Evolutionary conservation across 257 asterid species (phyloP).

Genomic region (Salvia splendens): DNA sequence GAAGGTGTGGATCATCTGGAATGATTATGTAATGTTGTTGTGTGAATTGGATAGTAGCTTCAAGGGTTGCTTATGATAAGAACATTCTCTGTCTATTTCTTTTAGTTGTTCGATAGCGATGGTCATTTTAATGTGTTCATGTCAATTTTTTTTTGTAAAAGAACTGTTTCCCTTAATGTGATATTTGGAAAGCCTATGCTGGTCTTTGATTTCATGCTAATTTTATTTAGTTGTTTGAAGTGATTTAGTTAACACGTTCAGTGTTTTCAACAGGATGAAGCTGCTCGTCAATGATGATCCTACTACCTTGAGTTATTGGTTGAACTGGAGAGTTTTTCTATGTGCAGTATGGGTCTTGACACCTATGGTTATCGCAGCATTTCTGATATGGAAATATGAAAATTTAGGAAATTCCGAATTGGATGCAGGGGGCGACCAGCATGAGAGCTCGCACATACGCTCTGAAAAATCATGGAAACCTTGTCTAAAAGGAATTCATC

Average conservation of each 20-base stretch:
- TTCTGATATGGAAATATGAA: slow-evolving; percentile 75
- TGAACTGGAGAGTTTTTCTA: slow-evolving; percentile 72
- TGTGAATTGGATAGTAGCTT: neutral
- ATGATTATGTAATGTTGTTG: neutral
- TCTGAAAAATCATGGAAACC: slow-evolving; percentile 77
- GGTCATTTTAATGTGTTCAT: neutral
- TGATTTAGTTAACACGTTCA: slow-evolving; percentile 23
- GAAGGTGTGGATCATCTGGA: neutral
- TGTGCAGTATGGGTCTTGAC: slow-evolving; percentile 74
- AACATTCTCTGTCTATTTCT: neutral
- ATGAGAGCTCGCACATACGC: slow-evolving; percentile 25
- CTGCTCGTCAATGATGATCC: slow-evolving; percentile 50
- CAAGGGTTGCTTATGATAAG: neutral
- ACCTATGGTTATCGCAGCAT: slow-evolving; percentile 47
- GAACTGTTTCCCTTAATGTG: neutral
- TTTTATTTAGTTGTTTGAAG: neutral
- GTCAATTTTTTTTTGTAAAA: neutral
- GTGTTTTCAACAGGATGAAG: slow-evolving; percentile 62
- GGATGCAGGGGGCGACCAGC: slow-evolving; percentile 33
- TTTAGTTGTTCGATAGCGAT: neutral
- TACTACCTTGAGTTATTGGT: slow-evolving; percentile 76
- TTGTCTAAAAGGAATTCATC: slow-evolving; percentile 60
- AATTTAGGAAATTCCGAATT: slow-evolving; percentile 36
- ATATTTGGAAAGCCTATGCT: neutral
- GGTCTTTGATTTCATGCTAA: neutral